A percentile compares a stretch with the other conserved stretches of the same genome.
Evolutionary conservation across 306 rosid genomes (phyloP).

Genomic region (Acacia melanoxylon): DNA sequence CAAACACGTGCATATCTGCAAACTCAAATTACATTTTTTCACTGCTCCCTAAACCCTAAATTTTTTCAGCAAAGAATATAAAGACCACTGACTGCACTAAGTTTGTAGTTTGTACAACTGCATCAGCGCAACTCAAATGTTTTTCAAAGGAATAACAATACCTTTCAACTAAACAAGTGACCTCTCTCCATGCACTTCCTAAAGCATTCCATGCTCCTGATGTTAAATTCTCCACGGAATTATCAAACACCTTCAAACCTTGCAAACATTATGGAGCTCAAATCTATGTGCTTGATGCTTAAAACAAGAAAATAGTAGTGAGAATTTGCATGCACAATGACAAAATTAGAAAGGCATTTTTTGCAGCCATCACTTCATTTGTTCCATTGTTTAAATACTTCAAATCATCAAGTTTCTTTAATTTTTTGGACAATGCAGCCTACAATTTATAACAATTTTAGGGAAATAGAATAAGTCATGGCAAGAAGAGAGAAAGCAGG

Average conservation of each 20-base stretch:
- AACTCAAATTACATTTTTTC: too few species aligned
- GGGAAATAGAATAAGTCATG: too few species aligned
- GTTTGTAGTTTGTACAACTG: neutral
- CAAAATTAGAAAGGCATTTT: constrained; percentile 21
- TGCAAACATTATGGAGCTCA: constrained; percentile 33
- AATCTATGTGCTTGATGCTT: constrained; percentile 21
- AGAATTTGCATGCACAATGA: constrained; percentile 1
- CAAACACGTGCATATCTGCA: too few species aligned
- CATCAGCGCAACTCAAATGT: neutral
- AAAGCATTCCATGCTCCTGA: constrained; percentile 96
- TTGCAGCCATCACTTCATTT: neutral
- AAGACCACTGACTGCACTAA: neutral
- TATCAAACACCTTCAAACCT: constrained; percentile 86
- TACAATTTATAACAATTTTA: too few species aligned
- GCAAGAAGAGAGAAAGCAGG: too few species aligned
- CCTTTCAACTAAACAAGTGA: constrained; percentile 74
- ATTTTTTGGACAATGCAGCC: neutral
- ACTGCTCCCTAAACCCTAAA: too few species aligned
- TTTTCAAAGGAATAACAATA: constrained; percentile 40
- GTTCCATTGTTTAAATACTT: neutral
- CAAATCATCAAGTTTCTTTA: constrained; percentile 13
- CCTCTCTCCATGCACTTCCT: constrained; percentile 87
- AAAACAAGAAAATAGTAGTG: neutral
- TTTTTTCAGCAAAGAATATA: too few species aligned
- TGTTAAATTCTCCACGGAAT: constrained; percentile 89